Evolutionary conservation across 192 early-diverging fungal genomes (phyloP), one percentile per base, ranked within the genome.

Genomic region (Dissophora globulifera): DNA sequence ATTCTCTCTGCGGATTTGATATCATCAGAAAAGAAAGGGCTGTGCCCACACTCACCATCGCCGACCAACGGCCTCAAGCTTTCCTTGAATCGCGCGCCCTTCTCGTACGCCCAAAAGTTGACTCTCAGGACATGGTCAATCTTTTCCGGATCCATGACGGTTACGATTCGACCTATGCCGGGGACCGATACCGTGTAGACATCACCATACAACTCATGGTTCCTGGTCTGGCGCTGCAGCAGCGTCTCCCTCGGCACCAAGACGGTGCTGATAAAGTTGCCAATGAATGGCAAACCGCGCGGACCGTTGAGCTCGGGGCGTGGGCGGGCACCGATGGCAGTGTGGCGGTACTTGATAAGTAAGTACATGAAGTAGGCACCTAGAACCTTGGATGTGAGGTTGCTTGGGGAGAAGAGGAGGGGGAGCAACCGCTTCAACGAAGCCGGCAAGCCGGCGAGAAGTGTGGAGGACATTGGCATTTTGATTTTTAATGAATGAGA

Each of bases 31-130:
- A n/a, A n/a, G n/a, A n/a, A n/a, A n/a, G n/a, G n/a, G n/a, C n/a
- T n/a, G n/a, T n/a, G n/a, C n/a, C n/a, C n/a, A n/a, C 12, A 45
- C 9, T 42, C 41, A 71, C 69, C 69, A 40, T 62, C 50, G 7
- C 69, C 69, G 0, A 51, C 53, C 9, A 71, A 27, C 16, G 69
- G 69, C 15, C 23, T 17, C 19, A 71, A n/a, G 2, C 12, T 41
- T 22, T 38, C 17, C 60, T 62, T 71, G 19, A 42, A 38, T 38
- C 45, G 30, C 2, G 46, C 13, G 2, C 60, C 69, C 60, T 71
- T 71, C 27, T 71, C 69, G 33, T 71, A 71, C 3, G 60, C 52
- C 69, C 69, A 71, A 50, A 71, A 71, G 33, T 71, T 56, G 20
- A 46, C 45, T 27, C 50, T 40, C n/a, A 64, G 31, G 3, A 79